Conservation (phyloP, 2,329 filamentous ascomycete species). For the Dothistroma septosporum region DNA sequence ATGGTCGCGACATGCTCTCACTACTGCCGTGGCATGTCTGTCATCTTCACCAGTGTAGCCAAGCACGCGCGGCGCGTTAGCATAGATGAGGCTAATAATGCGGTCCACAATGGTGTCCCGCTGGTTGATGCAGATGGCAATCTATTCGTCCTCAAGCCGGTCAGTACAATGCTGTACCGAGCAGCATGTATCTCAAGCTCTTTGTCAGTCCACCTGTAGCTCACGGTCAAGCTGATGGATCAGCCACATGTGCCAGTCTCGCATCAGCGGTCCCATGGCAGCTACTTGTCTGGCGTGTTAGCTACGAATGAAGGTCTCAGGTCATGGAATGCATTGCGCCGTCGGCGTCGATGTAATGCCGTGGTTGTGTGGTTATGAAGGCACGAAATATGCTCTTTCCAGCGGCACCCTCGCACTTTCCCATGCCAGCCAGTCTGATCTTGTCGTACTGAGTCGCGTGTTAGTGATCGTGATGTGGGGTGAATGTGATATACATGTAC, state of each 20-base stretch:
- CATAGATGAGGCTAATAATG: constrained; percentile 2
- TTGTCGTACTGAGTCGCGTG: constrained; percentile 64
- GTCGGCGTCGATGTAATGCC: background rate
- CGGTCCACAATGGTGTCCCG: background rate
- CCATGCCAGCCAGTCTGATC: constrained; percentile 97
- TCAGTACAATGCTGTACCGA: no score
- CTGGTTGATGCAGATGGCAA: constrained; percentile 7
- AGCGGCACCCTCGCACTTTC: constrained; percentile 68
- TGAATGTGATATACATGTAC: constrained; percentile 46
- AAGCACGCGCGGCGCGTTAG: background rate
- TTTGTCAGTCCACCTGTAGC: background rate
- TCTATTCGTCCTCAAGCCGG: no score
- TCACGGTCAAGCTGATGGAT: background rate
- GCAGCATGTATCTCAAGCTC: background rate
- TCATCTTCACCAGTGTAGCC: constrained; percentile 2
- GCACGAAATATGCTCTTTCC: constrained; percentile 53
- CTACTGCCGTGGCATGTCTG: background rate
- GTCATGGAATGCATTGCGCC: background rate
- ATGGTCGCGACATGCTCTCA: background rate
- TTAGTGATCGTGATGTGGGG: constrained; percentile 21
- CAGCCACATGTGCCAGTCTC: background rate
- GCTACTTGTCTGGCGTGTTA: background rate
- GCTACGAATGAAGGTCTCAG: background rate
- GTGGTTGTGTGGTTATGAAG: constrained; percentile 19
- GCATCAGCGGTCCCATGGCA: background rate